These are phyloP conservation scores for Pyrenophora graminea DNA, from an alignment of 2,329 filamentous ascomycete genomes.

Conservation along the genomic window DNA sequence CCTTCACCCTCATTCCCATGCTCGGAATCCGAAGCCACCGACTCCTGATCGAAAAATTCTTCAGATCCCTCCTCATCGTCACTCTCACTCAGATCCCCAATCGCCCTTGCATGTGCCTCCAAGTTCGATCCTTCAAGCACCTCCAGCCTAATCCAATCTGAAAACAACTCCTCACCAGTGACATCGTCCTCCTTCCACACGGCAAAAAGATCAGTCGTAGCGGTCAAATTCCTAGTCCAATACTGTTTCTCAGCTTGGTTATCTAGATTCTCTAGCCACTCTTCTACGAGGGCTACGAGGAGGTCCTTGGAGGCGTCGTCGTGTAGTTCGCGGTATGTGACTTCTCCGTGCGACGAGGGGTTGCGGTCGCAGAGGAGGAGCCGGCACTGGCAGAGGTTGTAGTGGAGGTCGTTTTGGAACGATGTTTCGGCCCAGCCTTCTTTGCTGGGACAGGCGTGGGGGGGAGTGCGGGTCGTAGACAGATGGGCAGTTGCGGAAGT, in stretches of 20 bases:
- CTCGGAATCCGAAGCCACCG: not conserved
- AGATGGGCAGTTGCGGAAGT: not conserved
- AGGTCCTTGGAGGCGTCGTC: conserved; percentile 1
- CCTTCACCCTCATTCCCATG: not conserved
- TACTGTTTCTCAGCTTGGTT: not conserved
- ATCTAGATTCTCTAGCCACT: not conserved
- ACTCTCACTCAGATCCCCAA: not conserved
- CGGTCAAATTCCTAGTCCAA: not conserved
- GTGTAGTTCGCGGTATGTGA: conserved; percentile 16
- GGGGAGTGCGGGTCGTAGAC: not conserved
- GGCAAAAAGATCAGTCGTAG: conserved; percentile 12
- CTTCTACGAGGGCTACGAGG: conserved; percentile 1
- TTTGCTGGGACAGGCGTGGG: conserved; percentile 8
- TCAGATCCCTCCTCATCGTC: not conserved
- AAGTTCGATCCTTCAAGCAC: conserved; percentile 7
- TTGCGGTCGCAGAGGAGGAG: conserved; percentile 9
- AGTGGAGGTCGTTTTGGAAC: conserved; percentile 8
- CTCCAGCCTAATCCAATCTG: conserved; percentile 5
- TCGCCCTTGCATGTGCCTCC: conserved; percentile 5
- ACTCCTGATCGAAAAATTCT: conserved; percentile 1
- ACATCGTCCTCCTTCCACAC: conserved; percentile 3
- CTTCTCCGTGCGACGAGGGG: not conserved
- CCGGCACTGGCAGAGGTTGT: conserved; percentile 17
- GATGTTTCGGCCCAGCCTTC: conserved; percentile 18
- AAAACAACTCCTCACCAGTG: conserved; percentile 2